A percentile compares a stretch with the other conserved stretches of the same genome.
These are phyloP conservation scores for Eragrostis tef DNA, from an alignment of 202 grass and related monocot species.

Conservation along the genomic window DNA sequence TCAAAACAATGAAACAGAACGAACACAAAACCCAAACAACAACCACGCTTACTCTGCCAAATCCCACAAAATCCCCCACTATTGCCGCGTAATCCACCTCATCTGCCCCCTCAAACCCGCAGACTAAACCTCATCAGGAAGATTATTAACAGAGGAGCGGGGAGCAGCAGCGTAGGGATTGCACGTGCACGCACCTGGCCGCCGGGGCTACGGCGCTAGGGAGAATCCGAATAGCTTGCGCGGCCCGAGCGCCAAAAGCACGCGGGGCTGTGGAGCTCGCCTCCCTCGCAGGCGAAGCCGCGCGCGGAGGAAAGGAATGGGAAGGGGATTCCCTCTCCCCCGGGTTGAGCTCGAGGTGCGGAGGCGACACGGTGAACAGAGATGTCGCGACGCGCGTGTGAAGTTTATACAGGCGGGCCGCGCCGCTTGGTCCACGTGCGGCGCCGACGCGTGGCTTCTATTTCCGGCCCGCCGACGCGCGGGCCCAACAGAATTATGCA, in stretches of 20 bases:
- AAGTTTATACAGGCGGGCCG: constrained; percentile 24
- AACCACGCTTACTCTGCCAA: not conserved
- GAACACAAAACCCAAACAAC: not conserved
- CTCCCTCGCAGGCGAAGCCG: not conserved
- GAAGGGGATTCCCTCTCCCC: constrained; percentile 33
- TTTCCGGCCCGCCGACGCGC: not conserved
- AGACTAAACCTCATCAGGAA: not conserved
- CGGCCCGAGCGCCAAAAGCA: not conserved
- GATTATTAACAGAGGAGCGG: not conserved
- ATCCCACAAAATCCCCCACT: not conserved
- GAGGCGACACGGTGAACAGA: not conserved
- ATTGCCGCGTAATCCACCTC: not conserved
- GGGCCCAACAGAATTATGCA: constrained; percentile 46
- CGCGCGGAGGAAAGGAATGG: constrained; percentile 20
- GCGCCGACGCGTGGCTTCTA: constrained; percentile 45
- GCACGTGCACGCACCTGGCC: constrained; percentile 38
- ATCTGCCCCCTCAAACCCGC: not conserved
- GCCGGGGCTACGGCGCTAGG: not conserved
- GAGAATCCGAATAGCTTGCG: constrained; percentile 36
- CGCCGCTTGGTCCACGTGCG: constrained; percentile 35
- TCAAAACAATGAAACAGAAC: not conserved
- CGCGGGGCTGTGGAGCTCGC: not conserved
- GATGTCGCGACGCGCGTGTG: not conserved
- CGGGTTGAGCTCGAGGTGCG: constrained; percentile 10
- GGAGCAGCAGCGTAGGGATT: constrained; percentile 1